Conservation (phyloP, 2,329 filamentous ascomycete genomes). For the Alternaria gaisen region DNA sequence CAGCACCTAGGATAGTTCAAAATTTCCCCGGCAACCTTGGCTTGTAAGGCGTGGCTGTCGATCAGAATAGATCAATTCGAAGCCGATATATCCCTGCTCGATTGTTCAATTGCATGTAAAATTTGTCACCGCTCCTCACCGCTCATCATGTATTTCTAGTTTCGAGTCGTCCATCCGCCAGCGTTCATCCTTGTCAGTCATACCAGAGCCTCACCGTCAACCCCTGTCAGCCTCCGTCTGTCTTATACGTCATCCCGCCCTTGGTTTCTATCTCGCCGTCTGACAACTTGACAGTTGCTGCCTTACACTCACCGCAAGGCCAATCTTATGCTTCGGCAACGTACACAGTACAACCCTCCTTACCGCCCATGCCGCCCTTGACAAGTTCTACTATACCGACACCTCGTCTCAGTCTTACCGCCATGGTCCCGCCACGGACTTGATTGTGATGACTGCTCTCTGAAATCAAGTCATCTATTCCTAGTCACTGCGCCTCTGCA, state of each 20-base stretch:
- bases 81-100: constrained; percentile 8
- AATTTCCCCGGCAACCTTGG: constrained; percentile 6
- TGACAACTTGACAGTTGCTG: background rate
- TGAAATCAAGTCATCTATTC: background rate
- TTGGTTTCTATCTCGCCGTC: background rate
- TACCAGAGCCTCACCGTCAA: background rate
- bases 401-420: background rate
- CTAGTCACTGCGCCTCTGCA: background rate
- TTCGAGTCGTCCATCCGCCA: background rate
- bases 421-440: background rate
- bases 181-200: background rate
- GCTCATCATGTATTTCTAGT: constrained; percentile 10
- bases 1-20: constrained; percentile 15
- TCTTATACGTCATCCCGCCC: background rate
- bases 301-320: background rate
- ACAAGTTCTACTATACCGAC: background rate
- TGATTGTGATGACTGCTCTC: background rate
- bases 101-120: background rate
- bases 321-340: background rate
- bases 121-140: background rate
- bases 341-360: background rate
- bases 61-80: constrained; percentile 19
- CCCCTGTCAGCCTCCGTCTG: background rate
- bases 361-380: background rate
- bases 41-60: constrained; percentile 19